phyloP scores from a whole-genome alignment of 1,139 yeast species.

The Magnusiomyces suaveolens region DNA sequence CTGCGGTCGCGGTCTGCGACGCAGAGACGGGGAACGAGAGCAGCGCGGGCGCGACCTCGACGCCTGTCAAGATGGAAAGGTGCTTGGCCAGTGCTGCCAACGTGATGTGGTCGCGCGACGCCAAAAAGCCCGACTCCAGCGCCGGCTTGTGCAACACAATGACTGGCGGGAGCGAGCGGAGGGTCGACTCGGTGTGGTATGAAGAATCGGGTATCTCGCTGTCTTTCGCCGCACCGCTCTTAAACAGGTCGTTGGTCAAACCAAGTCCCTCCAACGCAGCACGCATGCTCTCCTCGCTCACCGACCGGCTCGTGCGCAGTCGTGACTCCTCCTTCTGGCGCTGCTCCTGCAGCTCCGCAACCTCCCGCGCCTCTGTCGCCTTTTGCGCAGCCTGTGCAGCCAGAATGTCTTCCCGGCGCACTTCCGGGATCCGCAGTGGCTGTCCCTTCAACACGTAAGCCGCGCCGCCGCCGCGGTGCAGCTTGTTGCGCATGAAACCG shows the following conservation, averaged over 20 bases:
- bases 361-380: conserved; percentile 9
- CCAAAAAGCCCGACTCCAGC: background rate
- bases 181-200: conserved; percentile 19
- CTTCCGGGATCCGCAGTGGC: conserved; percentile 55
- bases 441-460: conserved; percentile 48
- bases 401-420: conserved; percentile 29
- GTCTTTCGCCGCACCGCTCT: background rate
- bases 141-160: conserved; percentile 12
- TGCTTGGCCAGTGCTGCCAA: conserved; percentile 16
- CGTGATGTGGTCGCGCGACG: conserved; percentile 10
- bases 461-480: conserved; percentile 66
- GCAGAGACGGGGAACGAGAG: conserved; percentile 12
- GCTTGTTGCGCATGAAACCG: conserved; percentile 70
- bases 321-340: conserved; percentile 3
- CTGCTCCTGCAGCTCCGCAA: conserved; percentile 1
- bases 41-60: conserved; percentile 9
- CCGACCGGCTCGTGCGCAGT: conserved; percentile 8
- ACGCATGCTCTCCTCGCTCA: conserved; percentile 9
- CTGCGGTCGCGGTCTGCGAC: conserved; percentile 7
- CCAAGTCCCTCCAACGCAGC: conserved; percentile 12
- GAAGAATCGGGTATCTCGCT: background rate
- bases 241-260: conserved; percentile 11
- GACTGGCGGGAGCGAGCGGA: conserved; percentile 21
- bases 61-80: conserved; percentile 19
- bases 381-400: conserved; percentile 10